phyloP scores from a whole-genome alignment of 805 yeast species.

The Debaryomyces castellii region DNA sequence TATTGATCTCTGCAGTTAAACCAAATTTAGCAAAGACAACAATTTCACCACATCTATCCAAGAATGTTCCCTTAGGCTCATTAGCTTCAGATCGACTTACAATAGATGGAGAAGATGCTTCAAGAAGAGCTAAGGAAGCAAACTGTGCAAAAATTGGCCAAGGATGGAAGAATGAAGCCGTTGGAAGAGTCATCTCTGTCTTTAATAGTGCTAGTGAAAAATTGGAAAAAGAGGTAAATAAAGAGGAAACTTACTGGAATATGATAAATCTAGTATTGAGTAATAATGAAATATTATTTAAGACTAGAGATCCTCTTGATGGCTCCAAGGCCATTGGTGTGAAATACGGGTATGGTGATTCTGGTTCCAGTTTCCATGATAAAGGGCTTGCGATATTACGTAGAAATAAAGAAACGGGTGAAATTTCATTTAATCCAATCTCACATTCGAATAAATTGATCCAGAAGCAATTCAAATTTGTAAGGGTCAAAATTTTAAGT shows the following conservation, averaged over 20 bases:
- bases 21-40: constrained; percentile 87
- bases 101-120: constrained; percentile 16
- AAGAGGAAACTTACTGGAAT: constrained; percentile 72
- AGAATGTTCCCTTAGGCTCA: constrained; percentile 74
- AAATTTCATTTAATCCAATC: constrained; percentile 33
- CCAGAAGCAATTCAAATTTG: constrained; percentile 43
- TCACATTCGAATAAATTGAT: constrained; percentile 29
- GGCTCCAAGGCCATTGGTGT: constrained; percentile 65
- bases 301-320: constrained; percentile 52
- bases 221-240: constrained; percentile 52
- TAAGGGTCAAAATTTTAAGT: constrained; percentile 59
- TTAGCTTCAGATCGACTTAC: constrained; percentile 50
- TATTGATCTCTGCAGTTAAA: constrained; percentile 73
- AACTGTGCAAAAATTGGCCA: constrained; percentile 46
- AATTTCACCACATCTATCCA: constrained; percentile 80
- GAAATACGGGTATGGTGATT: constrained; percentile 87
- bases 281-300: constrained; percentile 63
- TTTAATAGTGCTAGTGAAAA: constrained; percentile 52
- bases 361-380: constrained; percentile 77
- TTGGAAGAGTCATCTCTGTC: constrained; percentile 52
- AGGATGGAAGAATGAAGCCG: constrained; percentile 84
- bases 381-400: constrained; percentile 74
- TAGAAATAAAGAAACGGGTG: constrained; percentile 39
- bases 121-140: constrained; percentile 15
- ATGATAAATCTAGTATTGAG: constrained; percentile 43